Evolutionary conservation across 225 moss, liverwort and hornwort genomes (phyloP).

Genomic region (Lunularia cruciata): DNA sequence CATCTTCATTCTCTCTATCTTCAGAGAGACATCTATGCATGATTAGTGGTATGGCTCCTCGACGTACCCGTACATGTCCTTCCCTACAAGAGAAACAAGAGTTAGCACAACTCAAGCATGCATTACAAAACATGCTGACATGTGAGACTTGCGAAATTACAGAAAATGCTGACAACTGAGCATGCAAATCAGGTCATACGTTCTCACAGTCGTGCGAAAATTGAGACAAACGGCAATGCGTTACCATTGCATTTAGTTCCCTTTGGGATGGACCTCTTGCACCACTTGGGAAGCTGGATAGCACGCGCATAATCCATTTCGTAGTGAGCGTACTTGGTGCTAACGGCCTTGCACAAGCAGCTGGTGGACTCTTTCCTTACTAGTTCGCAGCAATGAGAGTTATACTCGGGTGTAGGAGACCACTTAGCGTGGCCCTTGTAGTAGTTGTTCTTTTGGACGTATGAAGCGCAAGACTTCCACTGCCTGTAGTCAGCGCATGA

Average conservation of each 20-base stretch:
- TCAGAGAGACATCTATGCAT: no score
- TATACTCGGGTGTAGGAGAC: not conserved
- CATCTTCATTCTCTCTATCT: no score
- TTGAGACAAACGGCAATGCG: not conserved
- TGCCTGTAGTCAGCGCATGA: not conserved
- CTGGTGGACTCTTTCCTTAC: constrained; percentile 2
- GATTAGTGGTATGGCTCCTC: no score
- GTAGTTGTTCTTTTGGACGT: constrained; percentile 8
- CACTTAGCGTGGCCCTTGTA: constrained; percentile 4
- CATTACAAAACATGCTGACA: no score
- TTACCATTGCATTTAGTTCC: not conserved
- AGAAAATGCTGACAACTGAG: no score
- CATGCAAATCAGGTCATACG: no score
- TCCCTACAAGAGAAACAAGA: not conserved
- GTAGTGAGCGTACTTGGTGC: not conserved
- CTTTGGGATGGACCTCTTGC: not conserved
- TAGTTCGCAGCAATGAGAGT: not conserved
- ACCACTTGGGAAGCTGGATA: not conserved
- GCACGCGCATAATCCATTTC: not conserved
- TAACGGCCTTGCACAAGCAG: constrained; percentile 1
- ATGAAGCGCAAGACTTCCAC: not conserved
- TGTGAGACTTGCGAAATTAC: no score
- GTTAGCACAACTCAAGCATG: not conserved
- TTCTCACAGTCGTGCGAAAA: not conserved
- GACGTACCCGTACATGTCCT: not conserved